phyloP scores from a whole-genome alignment of 345 rosid genomes.

The Corymbia maculata region DNA sequence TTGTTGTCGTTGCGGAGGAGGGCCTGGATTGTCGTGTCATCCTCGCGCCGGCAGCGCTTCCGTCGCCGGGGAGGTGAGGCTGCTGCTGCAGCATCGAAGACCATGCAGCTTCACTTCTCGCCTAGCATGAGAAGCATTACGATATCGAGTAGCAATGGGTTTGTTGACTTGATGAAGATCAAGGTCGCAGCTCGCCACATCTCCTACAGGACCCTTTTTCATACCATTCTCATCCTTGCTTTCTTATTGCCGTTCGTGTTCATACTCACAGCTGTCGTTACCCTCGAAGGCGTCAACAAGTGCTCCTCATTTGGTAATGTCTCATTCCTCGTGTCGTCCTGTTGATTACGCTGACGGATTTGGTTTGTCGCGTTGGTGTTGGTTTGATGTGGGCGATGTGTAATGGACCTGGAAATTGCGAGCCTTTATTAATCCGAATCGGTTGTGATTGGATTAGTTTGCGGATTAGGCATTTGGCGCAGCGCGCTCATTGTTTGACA shows the following conservation, averaged over 20 bases:
- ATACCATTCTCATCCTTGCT: conserved; percentile 91
- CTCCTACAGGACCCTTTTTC: conserved; percentile 94
- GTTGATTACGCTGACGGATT: not conserved
- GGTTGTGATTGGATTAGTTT: not conserved
- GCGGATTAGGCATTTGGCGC: not conserved
- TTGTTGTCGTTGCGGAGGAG: not conserved
- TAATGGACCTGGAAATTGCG: not conserved
- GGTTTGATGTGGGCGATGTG: not conserved
- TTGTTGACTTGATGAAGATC: conserved; percentile 99
- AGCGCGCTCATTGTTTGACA: not conserved
- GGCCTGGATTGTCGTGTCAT: not conserved
- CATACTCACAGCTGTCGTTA: conserved; percentile 95
- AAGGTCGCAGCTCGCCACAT: conserved; percentile 99
- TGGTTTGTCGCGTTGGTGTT: not conserved
- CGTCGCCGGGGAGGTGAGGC: conserved; percentile 31
- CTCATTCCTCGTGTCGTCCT: not conserved
- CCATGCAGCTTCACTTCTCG: conserved; percentile 99
- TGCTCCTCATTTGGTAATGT: conserved; percentile 93
- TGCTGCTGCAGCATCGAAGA: conserved; percentile 56
- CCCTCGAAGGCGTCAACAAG: conserved; percentile 99
- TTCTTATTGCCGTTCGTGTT: conserved; percentile 97
- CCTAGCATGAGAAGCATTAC: conserved; percentile 99
- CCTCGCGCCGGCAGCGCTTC: not conserved
- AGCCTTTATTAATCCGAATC: not conserved
- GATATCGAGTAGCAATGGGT: conserved; percentile 94